A percentile compares a stretch with the other conserved stretches of the same genome.
These are phyloP conservation scores for Carnegiea gigantea DNA, from an alignment of 179 eudicot genomes.

Conservation along the genomic window DNA sequence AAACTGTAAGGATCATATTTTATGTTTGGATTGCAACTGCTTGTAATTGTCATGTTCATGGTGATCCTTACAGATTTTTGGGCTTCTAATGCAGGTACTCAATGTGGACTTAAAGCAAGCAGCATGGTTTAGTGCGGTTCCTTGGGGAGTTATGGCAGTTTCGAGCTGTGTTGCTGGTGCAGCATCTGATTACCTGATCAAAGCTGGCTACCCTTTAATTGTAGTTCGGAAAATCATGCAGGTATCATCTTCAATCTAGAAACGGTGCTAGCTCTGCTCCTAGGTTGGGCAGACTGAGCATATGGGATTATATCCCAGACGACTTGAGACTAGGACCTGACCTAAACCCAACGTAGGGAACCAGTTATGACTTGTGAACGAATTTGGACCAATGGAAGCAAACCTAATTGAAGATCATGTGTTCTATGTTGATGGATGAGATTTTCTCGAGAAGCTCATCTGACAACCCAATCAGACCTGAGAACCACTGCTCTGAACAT, in stretches of 20 bases:
- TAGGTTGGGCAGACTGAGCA: neutral
- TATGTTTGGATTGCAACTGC: neutral
- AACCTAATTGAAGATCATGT: neutral
- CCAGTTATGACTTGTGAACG: neutral
- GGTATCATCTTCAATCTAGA: conserved; percentile 37
- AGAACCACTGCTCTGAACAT: neutral
- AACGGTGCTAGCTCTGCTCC: too few species aligned
- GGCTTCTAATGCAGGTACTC: conserved; percentile 46
- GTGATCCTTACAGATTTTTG: neutral
- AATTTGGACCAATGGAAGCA: neutral
- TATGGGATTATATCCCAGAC: neutral
- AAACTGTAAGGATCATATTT: conserved; percentile 57
- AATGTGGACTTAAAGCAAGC: conserved; percentile 84
- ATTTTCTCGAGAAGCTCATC: conserved; percentile 3
- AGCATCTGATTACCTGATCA: conserved; percentile 67
- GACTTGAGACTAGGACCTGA: neutral
- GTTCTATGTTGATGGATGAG: neutral
- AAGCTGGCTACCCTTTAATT: conserved; percentile 57
- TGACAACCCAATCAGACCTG: neutral
- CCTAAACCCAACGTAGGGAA: neutral
- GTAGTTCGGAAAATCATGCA: conserved; percentile 84
- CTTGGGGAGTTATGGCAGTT: conserved; percentile 94
- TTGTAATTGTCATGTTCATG: neutral
- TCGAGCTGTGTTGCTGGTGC: conserved; percentile 83
- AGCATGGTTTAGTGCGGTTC: conserved; percentile 98